phyloP scores from a whole-genome alignment of 2,329 filamentous ascomycete species.

The Paecilomyces niveus region DNA sequence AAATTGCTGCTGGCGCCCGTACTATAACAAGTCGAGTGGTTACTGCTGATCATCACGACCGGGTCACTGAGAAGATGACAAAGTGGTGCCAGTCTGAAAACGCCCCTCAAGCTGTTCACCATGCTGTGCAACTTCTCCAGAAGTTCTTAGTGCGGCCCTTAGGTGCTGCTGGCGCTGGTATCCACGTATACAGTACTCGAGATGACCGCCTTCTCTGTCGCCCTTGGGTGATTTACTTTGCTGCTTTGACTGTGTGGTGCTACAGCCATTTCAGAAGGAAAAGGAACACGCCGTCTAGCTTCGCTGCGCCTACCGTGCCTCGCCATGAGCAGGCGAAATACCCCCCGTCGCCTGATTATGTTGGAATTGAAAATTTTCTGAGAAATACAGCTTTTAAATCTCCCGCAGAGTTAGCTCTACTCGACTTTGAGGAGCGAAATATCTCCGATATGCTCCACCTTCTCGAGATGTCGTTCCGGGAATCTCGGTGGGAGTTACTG shows the following conservation, averaged over 20 bases:
- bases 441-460: constrained; percentile 76
- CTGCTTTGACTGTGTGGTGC: constrained; percentile 85
- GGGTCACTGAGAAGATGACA: constrained; percentile 75
- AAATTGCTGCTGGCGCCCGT: constrained; percentile 86
- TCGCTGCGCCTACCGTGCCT: constrained; percentile 48
- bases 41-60: constrained; percentile 70
- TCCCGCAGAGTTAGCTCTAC: background rate
- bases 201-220: constrained; percentile 87
- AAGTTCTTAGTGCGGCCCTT: constrained; percentile 81
- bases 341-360: constrained; percentile 66
- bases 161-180: constrained; percentile 42
- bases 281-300: constrained; percentile 44
- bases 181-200: constrained; percentile 63
- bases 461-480: constrained; percentile 71
- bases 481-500: constrained; percentile 83
- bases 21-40: constrained; percentile 80
- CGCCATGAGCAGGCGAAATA: constrained; percentile 69
- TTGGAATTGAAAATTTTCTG: constrained; percentile 40
- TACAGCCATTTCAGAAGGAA: constrained; percentile 91
- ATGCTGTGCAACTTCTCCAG: constrained; percentile 82
- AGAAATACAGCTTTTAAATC: background rate
- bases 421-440: constrained; percentile 66
- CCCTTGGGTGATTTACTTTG: constrained; percentile 93
- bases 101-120: constrained; percentile 73
- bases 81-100: constrained; percentile 58